phyloP scores from a whole-genome alignment of 441 rosid species.

The Populus tomentosa region DNA sequence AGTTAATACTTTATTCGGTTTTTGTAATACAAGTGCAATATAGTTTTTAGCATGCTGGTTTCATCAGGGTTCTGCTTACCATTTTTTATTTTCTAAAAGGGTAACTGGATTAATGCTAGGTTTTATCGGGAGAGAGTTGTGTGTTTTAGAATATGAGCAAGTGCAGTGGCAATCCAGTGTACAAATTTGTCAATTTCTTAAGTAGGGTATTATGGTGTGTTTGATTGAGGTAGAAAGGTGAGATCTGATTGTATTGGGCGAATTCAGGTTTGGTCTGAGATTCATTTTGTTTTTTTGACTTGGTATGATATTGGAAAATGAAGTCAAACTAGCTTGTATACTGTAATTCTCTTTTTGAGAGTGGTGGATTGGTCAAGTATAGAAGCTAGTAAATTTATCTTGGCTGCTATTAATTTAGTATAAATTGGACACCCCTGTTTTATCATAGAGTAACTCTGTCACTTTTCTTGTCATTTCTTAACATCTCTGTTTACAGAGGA shows the following conservation, averaged over 20 bases:
- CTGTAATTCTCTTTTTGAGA: background rate
- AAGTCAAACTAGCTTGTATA: background rate
- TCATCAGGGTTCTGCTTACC: background rate
- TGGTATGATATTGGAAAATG: background rate
- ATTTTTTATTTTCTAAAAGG: background rate
- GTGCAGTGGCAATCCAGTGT: background rate
- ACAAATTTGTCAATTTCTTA: background rate
- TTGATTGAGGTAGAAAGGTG: background rate
- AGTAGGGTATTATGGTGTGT: background rate
- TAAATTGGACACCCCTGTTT: background rate
- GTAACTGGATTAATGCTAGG: background rate
- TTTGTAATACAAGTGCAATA: background rate
- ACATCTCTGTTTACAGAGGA: background rate
- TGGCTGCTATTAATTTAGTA: background rate
- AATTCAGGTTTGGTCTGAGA: background rate
- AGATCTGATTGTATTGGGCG: background rate
- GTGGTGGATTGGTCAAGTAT: background rate
- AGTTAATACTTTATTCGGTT: background rate
- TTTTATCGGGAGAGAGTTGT: background rate
- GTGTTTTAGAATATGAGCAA: background rate
- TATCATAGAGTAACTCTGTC: background rate
- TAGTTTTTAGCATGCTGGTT: background rate
- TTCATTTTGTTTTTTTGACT: background rate
- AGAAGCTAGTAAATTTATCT: background rate
- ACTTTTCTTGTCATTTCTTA: conserved; percentile 4